Evolutionary conservation across 495 filamentous ascomycete species (phyloP).

Genomic region (Talaromyces adpressus): DNA sequence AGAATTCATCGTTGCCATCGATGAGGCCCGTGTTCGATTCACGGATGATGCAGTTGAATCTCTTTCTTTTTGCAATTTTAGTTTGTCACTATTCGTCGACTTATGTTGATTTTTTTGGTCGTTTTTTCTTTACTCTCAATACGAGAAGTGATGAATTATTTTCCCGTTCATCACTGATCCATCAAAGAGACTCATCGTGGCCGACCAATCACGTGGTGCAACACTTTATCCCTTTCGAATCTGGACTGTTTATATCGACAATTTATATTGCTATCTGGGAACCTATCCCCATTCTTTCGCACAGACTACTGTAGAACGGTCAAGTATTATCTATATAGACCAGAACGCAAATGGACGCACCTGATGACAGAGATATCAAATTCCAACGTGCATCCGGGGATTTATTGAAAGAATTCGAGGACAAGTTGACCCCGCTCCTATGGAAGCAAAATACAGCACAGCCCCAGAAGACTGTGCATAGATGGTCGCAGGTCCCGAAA

Average conservation of each 20-base stretch:
- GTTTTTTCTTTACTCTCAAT: background rate
- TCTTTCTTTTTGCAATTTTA: background rate
- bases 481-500: slow-evolving; percentile 33
- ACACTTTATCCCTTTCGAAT: background rate
- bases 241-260: background rate
- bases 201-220: background rate
- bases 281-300: background rate
- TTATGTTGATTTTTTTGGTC: background rate
- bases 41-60: slow-evolving; percentile 40
- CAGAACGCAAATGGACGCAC: slow-evolving; percentile 32
- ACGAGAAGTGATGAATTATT: too few relatives aligned
- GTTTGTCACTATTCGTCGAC: background rate
- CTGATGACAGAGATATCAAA: slow-evolving; percentile 61
- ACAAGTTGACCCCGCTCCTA: slow-evolving; percentile 44
- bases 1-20: slow-evolving; percentile 56
- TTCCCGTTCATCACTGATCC: background rate
- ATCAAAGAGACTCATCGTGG: background rate
- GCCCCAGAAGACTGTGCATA: slow-evolving; percentile 27
- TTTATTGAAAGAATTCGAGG: slow-evolving; percentile 57
- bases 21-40: slow-evolving; percentile 55
- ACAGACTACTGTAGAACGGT: background rate
- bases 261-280: background rate
- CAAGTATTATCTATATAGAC: background rate
- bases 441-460: slow-evolving; percentile 27
- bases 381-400: slow-evolving; percentile 65